phyloP scores from a whole-genome alignment of 192 early-diverging fungal genomes.

The Mycoemilia scoparia region DNA sequence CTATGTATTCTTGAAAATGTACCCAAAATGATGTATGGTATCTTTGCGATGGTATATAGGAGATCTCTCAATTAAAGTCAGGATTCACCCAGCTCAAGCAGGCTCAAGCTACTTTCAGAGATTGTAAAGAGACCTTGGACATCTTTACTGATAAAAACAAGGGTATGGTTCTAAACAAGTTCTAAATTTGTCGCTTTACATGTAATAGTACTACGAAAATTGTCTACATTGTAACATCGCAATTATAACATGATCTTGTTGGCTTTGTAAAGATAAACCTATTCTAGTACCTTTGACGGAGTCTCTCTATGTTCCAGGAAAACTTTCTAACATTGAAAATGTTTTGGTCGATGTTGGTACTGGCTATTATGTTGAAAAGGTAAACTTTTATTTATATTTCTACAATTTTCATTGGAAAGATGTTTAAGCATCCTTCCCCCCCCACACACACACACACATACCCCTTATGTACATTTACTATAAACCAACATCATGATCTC shows the following conservation, averaged over 20 bases:
- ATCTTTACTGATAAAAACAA: slow-evolving; percentile 31
- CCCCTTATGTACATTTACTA: background rate
- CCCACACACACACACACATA: too few species aligned
- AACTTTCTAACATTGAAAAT: slow-evolving; percentile 56
- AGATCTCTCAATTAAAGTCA: slow-evolving; percentile 64
- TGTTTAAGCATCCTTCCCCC: background rate
- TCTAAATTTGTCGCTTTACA: background rate
- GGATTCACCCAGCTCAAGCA: slow-evolving; percentile 77
- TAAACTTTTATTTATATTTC: background rate
- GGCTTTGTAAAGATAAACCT: slow-evolving; percentile 25
- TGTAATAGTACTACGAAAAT: background rate
- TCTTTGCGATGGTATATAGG: too few species aligned
- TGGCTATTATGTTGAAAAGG: slow-evolving; percentile 91
- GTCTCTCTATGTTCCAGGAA: slow-evolving; percentile 83
- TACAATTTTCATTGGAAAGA: background rate
- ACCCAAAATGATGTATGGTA: too few species aligned
- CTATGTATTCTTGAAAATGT: too few species aligned
- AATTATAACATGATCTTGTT: background rate
- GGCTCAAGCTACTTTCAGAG: slow-evolving; percentile 70
- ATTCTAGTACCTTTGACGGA: slow-evolving; percentile 26
- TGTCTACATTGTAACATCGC: background rate
- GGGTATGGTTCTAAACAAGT: slow-evolving; percentile 2
- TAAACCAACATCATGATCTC: background rate
- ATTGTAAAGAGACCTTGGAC: slow-evolving; percentile 59
- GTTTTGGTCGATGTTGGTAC: slow-evolving; percentile 94